Conservation (phyloP, 805 yeast species). For the Saturnispora quitensis region DNA sequence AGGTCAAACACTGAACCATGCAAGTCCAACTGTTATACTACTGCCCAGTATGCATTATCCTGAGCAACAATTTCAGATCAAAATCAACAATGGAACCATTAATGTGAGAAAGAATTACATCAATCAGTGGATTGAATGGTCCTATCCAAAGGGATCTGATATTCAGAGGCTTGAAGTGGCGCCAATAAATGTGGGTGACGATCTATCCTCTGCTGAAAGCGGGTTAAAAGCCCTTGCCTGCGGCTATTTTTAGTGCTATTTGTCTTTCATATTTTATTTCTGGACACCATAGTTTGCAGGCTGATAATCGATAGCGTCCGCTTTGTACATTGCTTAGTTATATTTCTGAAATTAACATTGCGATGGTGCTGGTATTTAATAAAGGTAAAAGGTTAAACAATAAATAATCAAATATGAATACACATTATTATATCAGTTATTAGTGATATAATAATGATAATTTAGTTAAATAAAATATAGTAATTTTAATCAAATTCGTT, state of each 20-base stretch:
- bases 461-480: neutral
- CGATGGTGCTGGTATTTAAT: constrained; percentile 1
- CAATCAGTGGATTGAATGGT: constrained; percentile 60
- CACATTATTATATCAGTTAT: neutral
- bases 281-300: constrained; percentile 21
- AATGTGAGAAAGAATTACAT: constrained; percentile 41
- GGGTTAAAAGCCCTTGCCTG: constrained; percentile 30
- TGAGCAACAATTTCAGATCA: constrained; percentile 38
- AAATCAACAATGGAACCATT: constrained; percentile 42
- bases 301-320: constrained; percentile 11
- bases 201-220: neutral
- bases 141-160: constrained; percentile 2
- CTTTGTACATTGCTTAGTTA: constrained; percentile 11
- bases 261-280: neutral
- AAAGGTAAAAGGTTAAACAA: neutral
- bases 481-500: constrained; percentile 65
- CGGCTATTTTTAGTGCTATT: constrained; percentile 19
- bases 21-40: constrained; percentile 48
- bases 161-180: neutral
- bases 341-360: constrained; percentile 11
- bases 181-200: neutral
- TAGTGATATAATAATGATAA: neutral
- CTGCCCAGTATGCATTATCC: constrained; percentile 70
- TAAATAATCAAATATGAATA: neutral
- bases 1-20: neutral